Evolutionary conservation across 139 green algal genomes (phyloP), one percentile per base, ranked within the genome.

Genomic region (Chlorella ohadii): DNA sequence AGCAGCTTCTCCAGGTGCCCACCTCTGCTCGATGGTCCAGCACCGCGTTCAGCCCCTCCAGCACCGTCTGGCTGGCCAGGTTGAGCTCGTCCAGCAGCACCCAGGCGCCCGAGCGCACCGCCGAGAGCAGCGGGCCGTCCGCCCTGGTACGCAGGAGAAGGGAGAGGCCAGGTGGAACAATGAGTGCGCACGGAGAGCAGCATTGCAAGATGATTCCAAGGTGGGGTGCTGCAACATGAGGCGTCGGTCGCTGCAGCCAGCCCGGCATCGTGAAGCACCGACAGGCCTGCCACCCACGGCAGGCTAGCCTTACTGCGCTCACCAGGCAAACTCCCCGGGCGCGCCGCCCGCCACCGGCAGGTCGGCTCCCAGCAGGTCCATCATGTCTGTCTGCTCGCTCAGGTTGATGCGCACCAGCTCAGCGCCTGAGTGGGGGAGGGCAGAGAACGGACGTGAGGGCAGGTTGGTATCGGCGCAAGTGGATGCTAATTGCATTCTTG

Each of bases 71-170:
- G 51, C 89, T 89, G 16, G 97, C 97, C 23, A 99, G 92, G 87
- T 99, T 99, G 28, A 99, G 92, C 92, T 99, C 97, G 83, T 99
- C 97, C n/a, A 99, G 93, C 71, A 99, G 93, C 34, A 99, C 95
- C 97, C 97, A 99, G 72, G 92, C 76, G 23, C 97, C 97, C 1
- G 85, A 71, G 71, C 94, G 94, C 23, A 99, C 86, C 1, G 97
- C 97, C 19, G 79, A 80, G 70, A 99, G 92, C 88, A 99, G 92
- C 34, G 98, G 96, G 13, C 97, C 97, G 72, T 99, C 96, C 44
- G 90, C 94, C 93, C 87, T 91, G 87, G 33, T 33, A 72, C 15
- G 64, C 64, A 25, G 64, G n/a, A 15, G 66, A 12, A 36, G 16
- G 66, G 63, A 9, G 16, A 4, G 65, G 31, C 1, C 31, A 72